phyloP scores from a whole-genome alignment of 2,329 filamentous ascomycete genomes.

The Salinomyces thailandicus region DNA sequence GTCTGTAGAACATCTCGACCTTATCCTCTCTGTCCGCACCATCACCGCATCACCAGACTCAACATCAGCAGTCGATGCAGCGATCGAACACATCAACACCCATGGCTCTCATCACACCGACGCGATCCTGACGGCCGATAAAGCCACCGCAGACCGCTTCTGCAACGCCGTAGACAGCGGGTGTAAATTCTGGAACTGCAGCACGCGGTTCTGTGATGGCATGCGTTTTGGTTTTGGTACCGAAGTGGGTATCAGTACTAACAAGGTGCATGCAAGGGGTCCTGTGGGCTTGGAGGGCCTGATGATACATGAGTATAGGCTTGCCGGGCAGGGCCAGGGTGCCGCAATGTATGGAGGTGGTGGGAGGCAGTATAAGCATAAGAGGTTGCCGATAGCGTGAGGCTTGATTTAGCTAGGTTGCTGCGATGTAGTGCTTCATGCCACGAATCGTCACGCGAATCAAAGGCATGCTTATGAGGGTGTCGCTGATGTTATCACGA shows the following conservation, averaged over 20 bases:
- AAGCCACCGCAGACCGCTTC: constrained; percentile 64
- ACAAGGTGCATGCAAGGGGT: constrained; percentile 91
- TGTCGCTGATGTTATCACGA: no score
- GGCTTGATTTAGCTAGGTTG: neutral
- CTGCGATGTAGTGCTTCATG: no score
- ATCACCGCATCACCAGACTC: constrained; percentile 37
- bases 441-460: no score
- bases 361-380: constrained; percentile 44
- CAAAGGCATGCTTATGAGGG: no score
- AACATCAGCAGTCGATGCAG: constrained; percentile 46
- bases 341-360: constrained; percentile 59
- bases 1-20: constrained; percentile 78
- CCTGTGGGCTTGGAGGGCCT: constrained; percentile 89
- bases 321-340: constrained; percentile 74
- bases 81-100: constrained; percentile 78
- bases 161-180: constrained; percentile 78
- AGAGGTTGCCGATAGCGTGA: constrained; percentile 31
- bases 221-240: constrained; percentile 97
- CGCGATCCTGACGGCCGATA: constrained; percentile 65
- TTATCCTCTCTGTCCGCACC: constrained; percentile 73
- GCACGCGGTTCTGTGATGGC: constrained; percentile 86
- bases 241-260: constrained; percentile 96
- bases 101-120: constrained; percentile 95
- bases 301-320: constrained; percentile 95
- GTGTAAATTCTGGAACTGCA: constrained; percentile 95